Evolutionary conservation across 768 basidiomycete species (phyloP).

Genomic region (Coprinopsis sp.): DNA sequence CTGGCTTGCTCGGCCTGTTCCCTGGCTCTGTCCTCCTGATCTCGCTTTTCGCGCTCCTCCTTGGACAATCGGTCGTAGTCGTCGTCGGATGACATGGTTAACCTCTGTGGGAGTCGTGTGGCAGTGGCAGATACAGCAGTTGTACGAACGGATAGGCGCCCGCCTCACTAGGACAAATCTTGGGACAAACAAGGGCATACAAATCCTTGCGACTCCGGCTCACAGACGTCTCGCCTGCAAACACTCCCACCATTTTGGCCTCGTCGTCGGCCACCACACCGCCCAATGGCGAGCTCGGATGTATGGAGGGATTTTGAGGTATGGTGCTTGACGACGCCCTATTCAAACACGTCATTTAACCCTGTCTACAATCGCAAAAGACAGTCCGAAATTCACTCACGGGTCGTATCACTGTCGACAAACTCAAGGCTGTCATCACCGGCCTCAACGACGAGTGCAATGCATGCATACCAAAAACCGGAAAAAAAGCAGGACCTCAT

Average conservation of each 20-base stretch:
- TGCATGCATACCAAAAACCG: slow-evolving; percentile 64
- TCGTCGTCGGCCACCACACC: not conserved
- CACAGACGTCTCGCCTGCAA: too few species aligned
- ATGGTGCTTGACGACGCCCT: slow-evolving; percentile 19
- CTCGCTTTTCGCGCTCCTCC: slow-evolving; percentile 70
- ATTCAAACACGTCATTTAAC: slow-evolving; percentile 14
- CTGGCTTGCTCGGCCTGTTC: slow-evolving; percentile 84
- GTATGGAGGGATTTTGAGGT: slow-evolving; percentile 77
- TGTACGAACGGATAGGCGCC: slow-evolving; percentile 1
- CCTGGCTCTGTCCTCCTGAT: slow-evolving; percentile 60
- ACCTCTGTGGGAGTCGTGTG: not conserved
- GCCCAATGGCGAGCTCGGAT: slow-evolving; percentile 55
- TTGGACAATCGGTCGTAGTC: slow-evolving; percentile 73
- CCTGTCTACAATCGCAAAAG: slow-evolving; percentile 37
- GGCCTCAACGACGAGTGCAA: slow-evolving; percentile 78
- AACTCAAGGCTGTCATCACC: slow-evolving; percentile 74
- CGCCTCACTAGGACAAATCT: too few species aligned
- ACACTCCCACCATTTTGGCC: not conserved
- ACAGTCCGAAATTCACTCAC: slow-evolving; percentile 59
- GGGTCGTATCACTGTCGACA: slow-evolving; percentile 78
- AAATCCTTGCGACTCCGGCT: too few species aligned
- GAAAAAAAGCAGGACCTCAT: slow-evolving; percentile 88
- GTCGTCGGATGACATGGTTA: slow-evolving; percentile 12
- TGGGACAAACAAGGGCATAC: too few species aligned
- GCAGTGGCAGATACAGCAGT: not conserved